These are phyloP conservation scores for Naganishia sp. DNA, from an alignment of 1,284 basidiomycete species.

Conservation along the genomic window DNA sequence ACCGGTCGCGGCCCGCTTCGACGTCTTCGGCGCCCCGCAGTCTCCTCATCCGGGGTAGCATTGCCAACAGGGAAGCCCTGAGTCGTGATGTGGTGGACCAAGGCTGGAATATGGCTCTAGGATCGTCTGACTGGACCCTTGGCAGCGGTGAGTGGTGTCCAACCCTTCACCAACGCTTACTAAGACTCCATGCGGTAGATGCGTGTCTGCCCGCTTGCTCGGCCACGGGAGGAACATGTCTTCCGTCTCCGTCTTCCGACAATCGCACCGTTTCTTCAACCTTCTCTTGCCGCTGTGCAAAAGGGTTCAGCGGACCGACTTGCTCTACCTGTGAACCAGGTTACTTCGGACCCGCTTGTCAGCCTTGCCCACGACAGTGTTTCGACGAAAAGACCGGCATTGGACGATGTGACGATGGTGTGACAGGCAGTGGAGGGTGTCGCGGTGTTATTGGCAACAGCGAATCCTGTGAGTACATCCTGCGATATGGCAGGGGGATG, in stretches of 20 bases:
- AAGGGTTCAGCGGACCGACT: constrained; percentile 41
- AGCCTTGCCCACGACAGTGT: constrained; percentile 1
- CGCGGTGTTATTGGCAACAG: constrained; percentile 41
- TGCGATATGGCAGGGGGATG: background rate
- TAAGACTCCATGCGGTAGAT: background rate
- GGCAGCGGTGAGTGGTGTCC: constrained; percentile 21
- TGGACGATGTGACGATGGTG: constrained; percentile 51
- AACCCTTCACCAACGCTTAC: background rate
- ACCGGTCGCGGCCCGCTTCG: background rate
- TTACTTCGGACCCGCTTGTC: constrained; percentile 48
- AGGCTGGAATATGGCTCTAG: constrained; percentile 12
- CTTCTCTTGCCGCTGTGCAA: constrained; percentile 39
- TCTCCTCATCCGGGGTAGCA: constrained; percentile 9
- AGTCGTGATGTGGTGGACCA: background rate
- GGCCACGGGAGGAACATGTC: constrained; percentile 26
- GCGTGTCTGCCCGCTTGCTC: constrained; percentile 22
- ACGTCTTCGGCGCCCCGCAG: background rate
- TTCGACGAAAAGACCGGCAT: constrained; percentile 39
- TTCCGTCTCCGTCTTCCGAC: constrained; percentile 2
- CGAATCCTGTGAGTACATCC: constrained; percentile 34
- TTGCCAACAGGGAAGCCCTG: background rate
- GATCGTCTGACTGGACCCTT: background rate
- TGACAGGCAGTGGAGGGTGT: constrained; percentile 52
- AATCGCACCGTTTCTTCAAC: background rate
- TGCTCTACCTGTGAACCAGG: constrained; percentile 47